Evolutionary conservation across 441 rosid genomes (phyloP).

Genomic region (Syzygium syzygioides): DNA sequence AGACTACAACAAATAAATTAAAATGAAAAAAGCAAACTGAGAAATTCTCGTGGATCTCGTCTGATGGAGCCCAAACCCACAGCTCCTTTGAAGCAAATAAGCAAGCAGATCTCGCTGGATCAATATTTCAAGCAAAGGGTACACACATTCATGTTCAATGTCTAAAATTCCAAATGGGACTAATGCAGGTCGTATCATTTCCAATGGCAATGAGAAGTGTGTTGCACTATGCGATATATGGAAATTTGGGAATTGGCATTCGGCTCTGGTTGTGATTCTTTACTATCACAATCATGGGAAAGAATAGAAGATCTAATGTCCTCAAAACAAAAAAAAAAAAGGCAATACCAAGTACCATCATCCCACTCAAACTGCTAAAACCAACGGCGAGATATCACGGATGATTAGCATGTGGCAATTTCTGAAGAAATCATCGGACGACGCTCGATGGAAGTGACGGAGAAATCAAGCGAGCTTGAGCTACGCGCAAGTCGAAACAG

Average conservation of each 20-base stretch:
- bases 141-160: neutral
- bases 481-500: neutral
- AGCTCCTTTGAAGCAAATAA: neutral
- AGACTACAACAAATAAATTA: neutral
- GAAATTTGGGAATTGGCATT: neutral
- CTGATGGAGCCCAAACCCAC: neutral
- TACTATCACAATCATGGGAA: neutral
- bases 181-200: neutral
- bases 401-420: neutral
- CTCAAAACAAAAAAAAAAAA: neutral
- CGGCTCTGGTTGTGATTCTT: neutral
- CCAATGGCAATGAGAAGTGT: neutral
- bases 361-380: neutral
- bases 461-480: neutral
- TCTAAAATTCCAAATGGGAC: neutral
- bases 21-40: neutral
- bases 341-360: neutral
- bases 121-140: neutral
- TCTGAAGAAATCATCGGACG: neutral
- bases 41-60: neutral
- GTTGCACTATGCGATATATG: neutral
- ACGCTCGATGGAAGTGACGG: neutral
- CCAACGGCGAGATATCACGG: neutral
- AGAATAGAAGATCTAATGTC: neutral
- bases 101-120: neutral